A percentile compares a stretch with the other conserved stretches of the same genome.
Evolutionary conservation across 495 filamentous ascomycete genomes (phyloP).

Genomic region (Viridothelium virens): DNA sequence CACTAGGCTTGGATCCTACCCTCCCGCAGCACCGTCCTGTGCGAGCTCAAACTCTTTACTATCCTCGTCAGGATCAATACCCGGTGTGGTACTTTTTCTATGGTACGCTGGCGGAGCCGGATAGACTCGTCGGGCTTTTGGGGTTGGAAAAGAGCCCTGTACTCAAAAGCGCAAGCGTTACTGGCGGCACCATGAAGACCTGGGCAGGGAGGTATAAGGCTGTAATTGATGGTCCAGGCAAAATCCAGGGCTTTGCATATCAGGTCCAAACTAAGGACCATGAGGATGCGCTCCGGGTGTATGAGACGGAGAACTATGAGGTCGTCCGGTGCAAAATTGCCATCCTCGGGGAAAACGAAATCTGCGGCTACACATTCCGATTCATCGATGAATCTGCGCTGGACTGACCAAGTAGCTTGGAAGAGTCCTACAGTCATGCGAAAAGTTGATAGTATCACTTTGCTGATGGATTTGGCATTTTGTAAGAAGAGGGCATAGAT

Average conservation of each 20-base stretch:
- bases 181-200: constrained; percentile 30
- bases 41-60: background rate
- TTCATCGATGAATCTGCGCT: constrained; percentile 7
- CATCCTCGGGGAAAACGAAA: constrained; percentile 22
- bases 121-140: constrained; percentile 24
- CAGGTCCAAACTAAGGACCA: constrained; percentile 30
- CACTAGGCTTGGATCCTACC: constrained; percentile 39
- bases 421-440: background rate
- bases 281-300: constrained; percentile 35
- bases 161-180: constrained; percentile 24
- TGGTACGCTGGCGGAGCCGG: constrained; percentile 29
- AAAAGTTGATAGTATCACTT: no score
- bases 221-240: constrained; percentile 31
- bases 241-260: constrained; percentile 35
- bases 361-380: constrained; percentile 15
- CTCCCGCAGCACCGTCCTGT: constrained; percentile 32
- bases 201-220: constrained; percentile 40
- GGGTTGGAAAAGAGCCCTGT: constrained; percentile 18
- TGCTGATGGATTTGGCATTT: no score
- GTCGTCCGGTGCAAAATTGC: constrained; percentile 35
- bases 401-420: background rate
- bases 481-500: no score
- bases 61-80: constrained; percentile 33
- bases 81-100: constrained; percentile 41
- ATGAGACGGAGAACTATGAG: constrained; percentile 41